Base-by-base conservation (phyloP, 2,329 filamentous ascomycete species). In the Colletotrichum limetticola region DNA sequence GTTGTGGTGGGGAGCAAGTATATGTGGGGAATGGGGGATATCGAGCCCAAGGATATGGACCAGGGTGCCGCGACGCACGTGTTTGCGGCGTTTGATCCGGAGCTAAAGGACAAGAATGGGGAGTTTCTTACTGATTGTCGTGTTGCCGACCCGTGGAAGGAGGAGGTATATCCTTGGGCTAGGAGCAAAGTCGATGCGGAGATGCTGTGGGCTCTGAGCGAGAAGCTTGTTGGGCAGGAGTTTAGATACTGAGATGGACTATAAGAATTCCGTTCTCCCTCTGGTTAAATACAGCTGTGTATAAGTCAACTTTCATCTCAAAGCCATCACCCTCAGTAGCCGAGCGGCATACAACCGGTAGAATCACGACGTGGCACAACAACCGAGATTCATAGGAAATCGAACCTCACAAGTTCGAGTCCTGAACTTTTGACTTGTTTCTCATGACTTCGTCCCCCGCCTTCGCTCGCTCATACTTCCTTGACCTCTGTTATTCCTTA, bases 201-300 rank as follows among this genome's bases (percentile, higher is more conserved):
- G 4, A 66, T 59, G 65, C 37, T 74, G n/a, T 74, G 73, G 73
- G 56, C 28, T 32, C 46, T 74, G 66, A 74, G 73, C 12, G 73
- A 74, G 73, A 74, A 71, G 57, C 61, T 74, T 14, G 65, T 74
- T 22, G 71, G 61, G 22, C 73, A 74, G 35, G 65, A 74, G 66
- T 74, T 74, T 24, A 57, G 24, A 30, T 74, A 66, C 26, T 73
- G 67, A 66, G 55, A 46, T 12, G 52, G 19, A 1, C 1, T 22
- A 4, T 22, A 8, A 8, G 19, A 5, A n/a, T 49, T 49, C 42
- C 4, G 19, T 42, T 6, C 7, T 22, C 19, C 8, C 3, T 49
- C 19, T n/a, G 4, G 1, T 49, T 3, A 19, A 4, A 8, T 9
- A 11, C 19, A 0, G 37, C 14, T 6, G 16, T 35, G 3, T 22